Base-by-base conservation (phyloP, 805 yeast genomes). In the Metschnikowia cerradonensis region DNA sequence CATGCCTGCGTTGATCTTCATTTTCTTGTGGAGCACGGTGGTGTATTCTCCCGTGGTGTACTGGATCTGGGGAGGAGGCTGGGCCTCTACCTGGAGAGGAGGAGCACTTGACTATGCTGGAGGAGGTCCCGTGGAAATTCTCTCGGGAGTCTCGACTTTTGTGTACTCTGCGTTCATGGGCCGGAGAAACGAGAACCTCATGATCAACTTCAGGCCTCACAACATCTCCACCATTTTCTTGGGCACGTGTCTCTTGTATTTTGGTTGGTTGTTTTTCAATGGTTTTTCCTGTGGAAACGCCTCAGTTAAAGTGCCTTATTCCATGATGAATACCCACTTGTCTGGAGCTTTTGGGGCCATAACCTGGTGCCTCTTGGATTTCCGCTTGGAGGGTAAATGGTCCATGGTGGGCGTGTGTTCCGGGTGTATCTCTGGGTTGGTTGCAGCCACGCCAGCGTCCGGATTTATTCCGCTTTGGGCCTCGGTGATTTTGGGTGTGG, bases 51-150 rank as follows among this genome's bases (percentile, higher is more conserved):
- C 98, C 0, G 79, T 92, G n/a, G 92, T 92, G 5, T 89, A 83
- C 70, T 91, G 98, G 97, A 83, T 88, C 49, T 92, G 98, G 98
- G 86, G 90, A 50, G 84, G 84, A 42, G 98, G 99, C 37, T 92
- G 98, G 98, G 96, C 96, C 35, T 78, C 78, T 58, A 45, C 54
- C 14, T 73, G 67, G 67, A 76, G 82, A 59, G 92, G 96, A 83
- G 97, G 96, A 5, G 98, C 85, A 1, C 75, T 92, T 47, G 99
- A 92, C 67, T 92, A 88, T 67, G 99, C 99, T 22, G 99, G 99
- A 31, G 98, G 98, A 50, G 97, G 97, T 0, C 96, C 97, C 0
- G 97, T 92, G 26, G 98, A 92, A 67, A 89, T 94, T 50, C 78
- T 88, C 31, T 84, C 95, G 22, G 98, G 98, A 53, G 86, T 90